These are phyloP conservation scores for Serendipita sp. DNA, from an alignment of 768 basidiomycete genomes.

Conservation along the genomic window DNA sequence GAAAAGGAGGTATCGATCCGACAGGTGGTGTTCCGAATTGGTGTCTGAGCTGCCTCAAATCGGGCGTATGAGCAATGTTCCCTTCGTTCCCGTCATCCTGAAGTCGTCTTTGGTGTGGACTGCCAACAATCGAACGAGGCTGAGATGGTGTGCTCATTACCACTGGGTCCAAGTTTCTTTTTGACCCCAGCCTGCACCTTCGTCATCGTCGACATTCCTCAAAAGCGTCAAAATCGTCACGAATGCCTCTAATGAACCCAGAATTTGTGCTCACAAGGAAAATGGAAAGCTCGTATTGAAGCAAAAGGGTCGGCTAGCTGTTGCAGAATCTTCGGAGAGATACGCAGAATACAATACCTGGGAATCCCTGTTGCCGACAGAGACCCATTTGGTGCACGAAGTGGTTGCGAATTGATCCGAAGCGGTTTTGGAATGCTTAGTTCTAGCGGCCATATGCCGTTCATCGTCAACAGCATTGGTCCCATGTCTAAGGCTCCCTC, in stretches of 20 bases:
- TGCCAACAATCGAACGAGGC: slow-evolving; percentile 12
- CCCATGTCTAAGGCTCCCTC: not conserved
- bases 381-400: not conserved
- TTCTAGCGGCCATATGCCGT: slow-evolving; percentile 7
- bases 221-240: not conserved
- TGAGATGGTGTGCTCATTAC: slow-evolving; percentile 9
- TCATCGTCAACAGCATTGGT: not conserved
- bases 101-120: slow-evolving; percentile 8
- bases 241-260: not conserved
- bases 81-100: not conserved
- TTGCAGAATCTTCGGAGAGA: too few relatives aligned
- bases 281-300: too few relatives aligned
- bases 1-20: slow-evolving; percentile 9
- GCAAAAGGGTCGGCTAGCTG: too few relatives aligned
- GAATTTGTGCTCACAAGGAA: not conserved
- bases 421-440: not conserved
- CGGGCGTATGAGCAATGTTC: slow-evolving; percentile 9
- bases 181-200: not conserved
- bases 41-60: slow-evolving; percentile 9
- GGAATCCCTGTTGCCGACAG: not conserved
- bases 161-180: not conserved
- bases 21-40: slow-evolving; percentile 11
- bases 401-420: not conserved
- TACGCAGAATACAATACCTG: too few relatives aligned
- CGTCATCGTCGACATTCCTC: not conserved